Evolutionary conservation across 2,329 filamentous ascomycete genomes (phyloP).

Genomic region (Pseudocercospora crystallina): DNA sequence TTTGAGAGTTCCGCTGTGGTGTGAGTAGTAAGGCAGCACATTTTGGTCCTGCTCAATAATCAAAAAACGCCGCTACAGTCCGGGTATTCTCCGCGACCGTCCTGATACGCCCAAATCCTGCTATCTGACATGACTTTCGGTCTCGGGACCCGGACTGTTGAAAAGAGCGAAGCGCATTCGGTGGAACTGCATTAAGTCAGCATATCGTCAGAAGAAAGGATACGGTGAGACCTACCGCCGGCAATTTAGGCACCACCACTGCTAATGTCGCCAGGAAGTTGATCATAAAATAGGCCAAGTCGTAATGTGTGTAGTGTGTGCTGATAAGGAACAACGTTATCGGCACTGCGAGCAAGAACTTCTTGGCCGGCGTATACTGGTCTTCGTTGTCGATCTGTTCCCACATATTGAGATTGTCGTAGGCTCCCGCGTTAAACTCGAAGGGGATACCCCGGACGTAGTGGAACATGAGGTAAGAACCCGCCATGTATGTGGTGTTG

Average conservation of each 20-base stretch:
- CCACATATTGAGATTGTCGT: conserved; percentile 99
- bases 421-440: conserved; percentile 97
- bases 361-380: conserved; percentile 98
- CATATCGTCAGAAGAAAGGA: neutral
- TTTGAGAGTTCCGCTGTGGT: conserved; percentile 23
- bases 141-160: conserved; percentile 31
- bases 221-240: conserved; percentile 67
- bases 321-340: conserved; percentile 93
- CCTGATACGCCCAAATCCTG: neutral
- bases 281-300: conserved; percentile 93
- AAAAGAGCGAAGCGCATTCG: conserved; percentile 39
- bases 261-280: conserved; percentile 90
- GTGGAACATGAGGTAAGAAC: conserved; percentile 99
- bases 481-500: conserved; percentile 99
- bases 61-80: no score
- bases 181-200: conserved; percentile 34
- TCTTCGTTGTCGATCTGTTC: conserved; percentile 99
- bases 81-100: no score
- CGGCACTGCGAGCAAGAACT: conserved; percentile 91
- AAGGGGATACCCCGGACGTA: conserved; percentile 97
- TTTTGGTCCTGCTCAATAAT: no score
- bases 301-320: conserved; percentile 99
- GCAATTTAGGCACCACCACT: conserved; percentile 94
- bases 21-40: neutral
- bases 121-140: conserved; percentile 20